Percentiles rank a stretch among this genome's conserved stretches.
These are phyloP conservation scores for Starmera pachycereana DNA, from an alignment of 805 yeast species.

Conservation along the genomic window DNA sequence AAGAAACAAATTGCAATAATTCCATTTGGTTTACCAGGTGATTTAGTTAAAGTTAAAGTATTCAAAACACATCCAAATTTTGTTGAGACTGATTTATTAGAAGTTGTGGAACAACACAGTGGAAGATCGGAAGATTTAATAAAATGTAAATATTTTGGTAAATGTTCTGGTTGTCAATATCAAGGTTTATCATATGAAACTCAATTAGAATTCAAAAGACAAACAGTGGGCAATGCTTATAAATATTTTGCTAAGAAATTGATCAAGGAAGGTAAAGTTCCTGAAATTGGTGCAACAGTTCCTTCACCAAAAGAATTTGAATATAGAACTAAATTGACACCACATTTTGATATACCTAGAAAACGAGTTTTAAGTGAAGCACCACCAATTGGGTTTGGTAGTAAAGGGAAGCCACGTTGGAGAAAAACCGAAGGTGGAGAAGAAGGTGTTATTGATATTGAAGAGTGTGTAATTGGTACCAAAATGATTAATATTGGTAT, in stretches of 20 bases:
- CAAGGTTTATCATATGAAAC: slow-evolving; percentile 66
- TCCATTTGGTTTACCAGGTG: slow-evolving; percentile 89
- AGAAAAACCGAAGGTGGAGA: slow-evolving; percentile 47
- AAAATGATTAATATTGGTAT: slow-evolving; percentile 65
- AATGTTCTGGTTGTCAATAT: slow-evolving; percentile 92
- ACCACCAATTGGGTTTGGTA: slow-evolving; percentile 85
- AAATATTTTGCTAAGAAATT: slow-evolving; percentile 60
- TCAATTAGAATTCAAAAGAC: slow-evolving; percentile 63
- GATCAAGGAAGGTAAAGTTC: slow-evolving; percentile 33
- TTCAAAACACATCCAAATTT: slow-evolving; percentile 69
- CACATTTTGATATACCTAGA: slow-evolving; percentile 82
- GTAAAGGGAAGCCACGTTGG: slow-evolving; percentile 73
- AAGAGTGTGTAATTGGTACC: slow-evolving; percentile 89
- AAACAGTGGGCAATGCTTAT: slow-evolving; percentile 76
- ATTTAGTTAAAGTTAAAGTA: slow-evolving; percentile 55
- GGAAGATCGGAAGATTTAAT: slow-evolving; percentile 48
- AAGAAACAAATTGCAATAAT: slow-evolving; percentile 57
- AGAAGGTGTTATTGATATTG: slow-evolving; percentile 71
- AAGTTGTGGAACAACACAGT: slow-evolving; percentile 22
- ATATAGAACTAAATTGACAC: slow-evolving; percentile 91
- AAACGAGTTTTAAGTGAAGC: slow-evolving; percentile 28
- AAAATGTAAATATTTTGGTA: slow-evolving; percentile 78
- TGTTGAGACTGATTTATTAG: slow-evolving; percentile 65
- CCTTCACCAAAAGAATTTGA: slow-evolving; percentile 67
- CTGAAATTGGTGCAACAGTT: slow-evolving; percentile 52